Base-by-base conservation (phyloP, 73 alveolate genomes). In the Paramecium pentaurelia region DNA sequence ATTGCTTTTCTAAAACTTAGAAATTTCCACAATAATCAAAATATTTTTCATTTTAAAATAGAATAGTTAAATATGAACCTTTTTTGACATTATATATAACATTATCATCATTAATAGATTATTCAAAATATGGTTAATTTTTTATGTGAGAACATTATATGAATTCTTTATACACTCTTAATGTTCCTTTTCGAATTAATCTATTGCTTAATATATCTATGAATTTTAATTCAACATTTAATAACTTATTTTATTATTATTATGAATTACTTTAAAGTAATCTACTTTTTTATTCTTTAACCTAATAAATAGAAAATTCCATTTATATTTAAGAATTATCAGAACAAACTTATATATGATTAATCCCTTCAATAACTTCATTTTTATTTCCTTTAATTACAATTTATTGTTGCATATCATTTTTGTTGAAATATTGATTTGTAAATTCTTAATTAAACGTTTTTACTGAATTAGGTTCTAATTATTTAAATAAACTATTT, bases 21-120 rank as follows among this genome's bases (percentile, higher is more conserved):
- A 60, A 60, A 60, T 60, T 60, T 60, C 77, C 77, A 64, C 84
- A 64, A 64, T 25, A 64, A 64, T 64, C 16, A 64, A 64, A 64
- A 64, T 64, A 64, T 64, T 64, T 64, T 12, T 64, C 84, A 64
- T 64, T 64, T 16, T 64, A 25, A 16, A 27, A 60, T 3, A 0
- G 4, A 12, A 64, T 64, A 1, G 49, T 64, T 34, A 64, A 28
- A 2, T 64, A 64, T 34, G 20, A 25, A 16, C 84, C 84, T 64
- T 12, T 12, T 60, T 34, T 64, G 4, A 64, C 4, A 28, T 64
- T 64, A 11, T 64, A 64, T 64, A 64, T 54, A 18, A 64, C 12
- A n/a, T 64, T 64, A 2, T 34, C 47, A 49, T 64, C 84, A 34
- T 12, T 4, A 0, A 34, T 27, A 8, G 42, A 32, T 64, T 12